A percentile compares a stretch with the other conserved stretches of the same genome.
Conservation (phyloP, 495 filamentous ascomycete genomes). For the Parathielavia appendiculata region DNA sequence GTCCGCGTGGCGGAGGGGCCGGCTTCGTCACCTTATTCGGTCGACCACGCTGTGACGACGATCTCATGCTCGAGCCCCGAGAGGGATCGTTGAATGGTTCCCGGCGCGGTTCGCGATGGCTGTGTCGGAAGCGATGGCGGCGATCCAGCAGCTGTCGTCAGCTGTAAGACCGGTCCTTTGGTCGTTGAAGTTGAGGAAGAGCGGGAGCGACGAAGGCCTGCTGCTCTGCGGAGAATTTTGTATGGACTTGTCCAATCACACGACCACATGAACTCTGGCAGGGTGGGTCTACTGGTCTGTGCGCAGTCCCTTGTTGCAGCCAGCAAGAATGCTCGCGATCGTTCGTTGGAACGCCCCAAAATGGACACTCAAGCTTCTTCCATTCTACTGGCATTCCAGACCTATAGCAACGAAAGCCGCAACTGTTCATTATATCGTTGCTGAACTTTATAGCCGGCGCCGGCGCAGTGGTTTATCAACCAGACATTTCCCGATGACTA, state of each 20-base stretch:
- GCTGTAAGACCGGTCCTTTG: constrained; percentile 23
- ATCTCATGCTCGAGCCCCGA: constrained; percentile 30
- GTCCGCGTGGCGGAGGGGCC: constrained; percentile 28
- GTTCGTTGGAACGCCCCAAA: too few relatives aligned
- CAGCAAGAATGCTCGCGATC: too few relatives aligned
- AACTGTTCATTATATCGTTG: too few relatives aligned
- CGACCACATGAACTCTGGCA: background rate
- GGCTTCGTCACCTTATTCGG: constrained; percentile 43
- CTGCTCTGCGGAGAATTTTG: constrained; percentile 18
- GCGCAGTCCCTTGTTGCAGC: background rate
- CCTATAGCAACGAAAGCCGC: too few relatives aligned
- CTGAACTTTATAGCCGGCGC: too few relatives aligned
- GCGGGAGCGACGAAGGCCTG: background rate
- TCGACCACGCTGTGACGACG: constrained; percentile 34
- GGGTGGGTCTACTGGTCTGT: constrained; percentile 1
- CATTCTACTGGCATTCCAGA: too few relatives aligned
- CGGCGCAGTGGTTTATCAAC: too few relatives aligned
- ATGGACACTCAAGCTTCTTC: too few relatives aligned
- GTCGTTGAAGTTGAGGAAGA: constrained; percentile 16
- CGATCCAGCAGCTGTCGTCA: constrained; percentile 35
- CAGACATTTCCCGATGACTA: background rate
- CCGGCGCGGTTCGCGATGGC: constrained; percentile 10
- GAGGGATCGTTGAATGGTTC: background rate
- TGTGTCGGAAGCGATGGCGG: constrained; percentile 18
- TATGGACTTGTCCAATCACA: constrained; percentile 22